Evolutionary conservation across 2,329 filamentous ascomycete species (phyloP).

Genomic region (Calonectria pauciramosa): DNA sequence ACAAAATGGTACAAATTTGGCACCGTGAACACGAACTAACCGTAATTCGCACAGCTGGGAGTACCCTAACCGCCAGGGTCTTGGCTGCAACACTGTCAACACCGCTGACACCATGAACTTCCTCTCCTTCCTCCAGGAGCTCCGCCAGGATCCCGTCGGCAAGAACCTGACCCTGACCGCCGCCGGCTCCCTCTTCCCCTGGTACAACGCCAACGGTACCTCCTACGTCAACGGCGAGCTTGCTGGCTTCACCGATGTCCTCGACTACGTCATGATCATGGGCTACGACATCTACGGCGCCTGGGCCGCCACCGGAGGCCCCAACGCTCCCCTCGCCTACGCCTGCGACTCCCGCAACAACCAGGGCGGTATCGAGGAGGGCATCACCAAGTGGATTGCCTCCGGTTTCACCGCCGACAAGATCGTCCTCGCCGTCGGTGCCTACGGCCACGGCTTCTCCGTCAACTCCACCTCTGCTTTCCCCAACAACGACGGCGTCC

Average conservation of each 20-base stretch:
- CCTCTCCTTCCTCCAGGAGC: constrained; percentile 34
- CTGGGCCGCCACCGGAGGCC: constrained; percentile 34
- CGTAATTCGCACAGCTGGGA: constrained; percentile 30
- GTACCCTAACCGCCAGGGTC: constrained; percentile 39
- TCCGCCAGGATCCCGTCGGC: constrained; percentile 32
- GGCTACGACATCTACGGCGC: constrained; percentile 39
- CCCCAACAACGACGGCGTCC: constrained; percentile 10
- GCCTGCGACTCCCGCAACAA: constrained; percentile 35
- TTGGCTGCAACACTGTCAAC: constrained; percentile 41
- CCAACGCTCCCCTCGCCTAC: constrained; percentile 28
- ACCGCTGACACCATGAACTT: constrained; percentile 36
- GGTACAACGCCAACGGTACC: constrained; percentile 32
- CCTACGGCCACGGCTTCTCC: constrained; percentile 37
- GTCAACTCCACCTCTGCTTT: constrained; percentile 32
- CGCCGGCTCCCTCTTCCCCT: constrained; percentile 35
- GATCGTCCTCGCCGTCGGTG: constrained; percentile 35
- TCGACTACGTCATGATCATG: constrained; percentile 43
- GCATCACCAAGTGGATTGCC: constrained; percentile 26
- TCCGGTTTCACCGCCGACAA: constrained; percentile 34
- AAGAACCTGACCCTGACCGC: constrained; percentile 34
- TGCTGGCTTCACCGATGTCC: constrained; percentile 31
- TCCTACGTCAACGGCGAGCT: constrained; percentile 29
- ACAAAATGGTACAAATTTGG: neutral
- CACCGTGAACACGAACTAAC: neutral
- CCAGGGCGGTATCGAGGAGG: constrained; percentile 31